These are phyloP conservation scores for Calonectria montana DNA, from an alignment of 2,329 filamentous ascomycete genomes.

Conservation along the genomic window DNA sequence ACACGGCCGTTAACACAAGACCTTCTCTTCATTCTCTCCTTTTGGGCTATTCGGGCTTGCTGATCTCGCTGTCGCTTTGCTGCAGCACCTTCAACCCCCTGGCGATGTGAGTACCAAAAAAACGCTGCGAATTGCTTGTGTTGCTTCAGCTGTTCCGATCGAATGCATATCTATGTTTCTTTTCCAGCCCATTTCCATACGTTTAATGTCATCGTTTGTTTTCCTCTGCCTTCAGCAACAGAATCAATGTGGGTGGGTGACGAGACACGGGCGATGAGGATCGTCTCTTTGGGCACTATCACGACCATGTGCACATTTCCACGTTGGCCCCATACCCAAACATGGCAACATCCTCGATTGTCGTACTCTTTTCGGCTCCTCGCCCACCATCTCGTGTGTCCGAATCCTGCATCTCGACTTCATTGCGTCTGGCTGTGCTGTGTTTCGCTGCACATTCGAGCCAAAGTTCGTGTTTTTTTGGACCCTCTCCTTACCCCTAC, in stretches of 20 bases:
- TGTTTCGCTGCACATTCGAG: conserved; percentile 25
- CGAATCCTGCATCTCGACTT: conserved; percentile 17
- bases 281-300: conserved; percentile 19
- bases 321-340: conserved; percentile 24
- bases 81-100: conserved; percentile 19
- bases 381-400: conserved; percentile 11
- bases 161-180: neutral
- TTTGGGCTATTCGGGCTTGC: conserved; percentile 22
- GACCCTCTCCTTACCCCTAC: conserved; percentile 15
- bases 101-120: conserved; percentile 36
- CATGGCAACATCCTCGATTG: conserved; percentile 11
- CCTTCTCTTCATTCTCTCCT: conserved; percentile 23
- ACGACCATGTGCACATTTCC: conserved; percentile 27
- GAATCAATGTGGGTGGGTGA: neutral
- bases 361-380: conserved; percentile 1
- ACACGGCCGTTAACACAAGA: conserved; percentile 16
- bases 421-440: conserved; percentile 20
- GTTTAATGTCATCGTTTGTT: conserved; percentile 24
- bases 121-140: conserved; percentile 28
- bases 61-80: conserved; percentile 32
- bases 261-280: conserved; percentile 21
- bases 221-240: neutral
- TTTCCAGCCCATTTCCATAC: conserved; percentile 13
- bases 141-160: conserved; percentile 1
- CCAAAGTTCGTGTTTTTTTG: conserved; percentile 28